phyloP scores from a whole-genome alignment of 1,284 basidiomycete genomes.

The Ceratobasidium sp. region DNA sequence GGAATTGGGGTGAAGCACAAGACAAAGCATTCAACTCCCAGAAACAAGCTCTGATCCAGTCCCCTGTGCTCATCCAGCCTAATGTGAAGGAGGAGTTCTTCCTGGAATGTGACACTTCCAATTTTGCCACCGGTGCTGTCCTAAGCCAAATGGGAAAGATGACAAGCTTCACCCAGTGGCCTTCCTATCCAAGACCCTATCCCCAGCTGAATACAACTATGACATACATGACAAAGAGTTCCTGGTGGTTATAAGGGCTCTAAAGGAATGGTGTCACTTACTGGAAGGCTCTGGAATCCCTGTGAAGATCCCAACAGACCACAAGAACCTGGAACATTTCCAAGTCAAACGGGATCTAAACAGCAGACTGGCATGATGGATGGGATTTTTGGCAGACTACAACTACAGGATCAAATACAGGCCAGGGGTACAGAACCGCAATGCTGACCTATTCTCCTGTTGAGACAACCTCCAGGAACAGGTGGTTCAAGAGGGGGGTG shows the following conservation, averaged over 20 bases:
- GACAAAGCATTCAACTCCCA: constrained; percentile 52
- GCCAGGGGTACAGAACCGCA: constrained; percentile 17
- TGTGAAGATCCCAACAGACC: constrained; percentile 52
- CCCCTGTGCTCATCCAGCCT: constrained; percentile 2
- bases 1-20: constrained; percentile 36
- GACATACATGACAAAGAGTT: constrained; percentile 57
- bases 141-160: constrained; percentile 49
- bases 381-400: constrained; percentile 19
- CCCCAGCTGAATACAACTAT: constrained; percentile 56
- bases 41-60: constrained; percentile 45
- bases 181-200: constrained; percentile 52
- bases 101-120: constrained; percentile 12
- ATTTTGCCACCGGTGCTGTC: background rate
- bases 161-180: constrained; percentile 52
- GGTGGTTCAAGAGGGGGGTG: constrained; percentile 29
- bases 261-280: constrained; percentile 54
- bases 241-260: constrained; percentile 51
- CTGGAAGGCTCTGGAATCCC: constrained; percentile 50
- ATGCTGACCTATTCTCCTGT: constrained; percentile 1
- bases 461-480: constrained; percentile 18
- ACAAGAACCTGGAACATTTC: constrained; percentile 54
- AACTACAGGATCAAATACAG: constrained; percentile 31
- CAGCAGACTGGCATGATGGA: constrained; percentile 35
- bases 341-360: constrained; percentile 45
- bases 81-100: background rate